These are phyloP conservation scores for Aotearoamyces nothofagi DNA, from an alignment of 2,329 filamentous ascomycete genomes.

Conservation along the genomic window DNA sequence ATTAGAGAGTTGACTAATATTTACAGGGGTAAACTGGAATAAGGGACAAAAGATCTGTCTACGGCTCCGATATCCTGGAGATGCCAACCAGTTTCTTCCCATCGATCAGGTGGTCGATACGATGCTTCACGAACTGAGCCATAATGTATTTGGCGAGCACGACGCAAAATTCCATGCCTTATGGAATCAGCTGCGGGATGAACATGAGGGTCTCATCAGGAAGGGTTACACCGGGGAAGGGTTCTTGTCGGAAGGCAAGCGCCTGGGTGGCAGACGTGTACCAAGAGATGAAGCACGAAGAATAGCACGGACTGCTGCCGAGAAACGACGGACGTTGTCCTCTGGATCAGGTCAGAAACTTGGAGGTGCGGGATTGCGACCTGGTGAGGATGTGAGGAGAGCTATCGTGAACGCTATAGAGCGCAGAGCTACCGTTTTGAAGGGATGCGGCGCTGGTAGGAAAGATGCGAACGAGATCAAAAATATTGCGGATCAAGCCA, in stretches of 20 bases:
- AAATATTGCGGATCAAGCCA: constrained; percentile 46
- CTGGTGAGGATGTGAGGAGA: constrained; percentile 53
- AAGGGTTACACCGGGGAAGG: constrained; percentile 88
- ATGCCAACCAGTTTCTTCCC: constrained; percentile 63
- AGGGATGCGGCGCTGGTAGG: constrained; percentile 58
- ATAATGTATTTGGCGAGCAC: constrained; percentile 74
- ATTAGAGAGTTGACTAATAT: constrained; percentile 1
- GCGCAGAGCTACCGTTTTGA: constrained; percentile 47
- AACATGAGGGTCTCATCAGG: constrained; percentile 58
- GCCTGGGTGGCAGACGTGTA: constrained; percentile 53
- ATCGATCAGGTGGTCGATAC: constrained; percentile 75
- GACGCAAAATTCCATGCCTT: constrained; percentile 69
- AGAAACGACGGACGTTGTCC: constrained; percentile 44
- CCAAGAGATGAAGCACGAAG: constrained; percentile 59
- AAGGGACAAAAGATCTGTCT: constrained; percentile 66
- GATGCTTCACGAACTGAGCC: constrained; percentile 87
- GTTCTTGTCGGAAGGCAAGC: constrained; percentile 62
- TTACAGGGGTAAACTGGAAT: constrained; percentile 59
- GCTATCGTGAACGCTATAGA: constrained; percentile 60
- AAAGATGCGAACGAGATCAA: constrained; percentile 51
- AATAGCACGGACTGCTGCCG: constrained; percentile 57
- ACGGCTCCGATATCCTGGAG: constrained; percentile 61
- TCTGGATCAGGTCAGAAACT: constrained; percentile 56
- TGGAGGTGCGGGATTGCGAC: constrained; percentile 42
- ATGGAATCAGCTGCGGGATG: constrained; percentile 81